Evolutionary conservation across 2,329 filamentous ascomycete genomes (phyloP), one percentile per base, ranked within the genome.

Genomic region (Aschersonia sp.): DNA sequence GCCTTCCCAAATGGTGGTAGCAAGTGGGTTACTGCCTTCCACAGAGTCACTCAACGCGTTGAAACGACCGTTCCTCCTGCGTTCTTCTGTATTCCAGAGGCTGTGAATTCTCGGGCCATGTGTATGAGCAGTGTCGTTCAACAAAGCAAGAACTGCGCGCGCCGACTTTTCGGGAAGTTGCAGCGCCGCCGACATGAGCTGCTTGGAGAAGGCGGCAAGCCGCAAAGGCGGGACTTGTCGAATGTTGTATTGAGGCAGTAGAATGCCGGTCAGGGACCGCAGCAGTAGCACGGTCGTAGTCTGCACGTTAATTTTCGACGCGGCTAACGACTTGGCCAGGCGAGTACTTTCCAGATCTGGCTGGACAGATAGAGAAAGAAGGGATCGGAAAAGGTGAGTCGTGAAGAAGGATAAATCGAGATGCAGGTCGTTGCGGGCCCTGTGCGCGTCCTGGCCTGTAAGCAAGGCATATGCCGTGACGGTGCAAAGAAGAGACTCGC

Each of bases 391-490:
- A 50, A 98, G 85, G 65, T 96, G 86, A 10, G 85, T 87, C 57
- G 88, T 89, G 74, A 98, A 98, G 74, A 89, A 96, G 57, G 84
- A 88, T 40, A 98, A 78, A 63, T 98, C 94, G 45, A 98, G 81
- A 58, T 89, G 85, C 4, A 97, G 76, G 43, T 82, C 75, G 43
- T 82, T 77, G 49, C 88, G 84, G 45, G 88, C 85, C 66, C 89
- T 91, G 67, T 85, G 83, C 12, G 82, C 88, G 59, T 96, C 91
- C 68, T 98, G 92, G 45, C 92, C 91, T 53, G 92, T 86, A 40
- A 98, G 80, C 5, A 98, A 80, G n/a, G 91, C 89, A 60, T 94
- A 97, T 30, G 94, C 92, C 1, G 92, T 98, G 58, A 94, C 89
- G 50, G 89, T 94, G 69, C 91, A 96, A 49, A 98, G 84, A 4